These are phyloP conservation scores for Borovskyia barvae DNA, from an alignment of 208 protist species.

Conservation along the genomic window DNA sequence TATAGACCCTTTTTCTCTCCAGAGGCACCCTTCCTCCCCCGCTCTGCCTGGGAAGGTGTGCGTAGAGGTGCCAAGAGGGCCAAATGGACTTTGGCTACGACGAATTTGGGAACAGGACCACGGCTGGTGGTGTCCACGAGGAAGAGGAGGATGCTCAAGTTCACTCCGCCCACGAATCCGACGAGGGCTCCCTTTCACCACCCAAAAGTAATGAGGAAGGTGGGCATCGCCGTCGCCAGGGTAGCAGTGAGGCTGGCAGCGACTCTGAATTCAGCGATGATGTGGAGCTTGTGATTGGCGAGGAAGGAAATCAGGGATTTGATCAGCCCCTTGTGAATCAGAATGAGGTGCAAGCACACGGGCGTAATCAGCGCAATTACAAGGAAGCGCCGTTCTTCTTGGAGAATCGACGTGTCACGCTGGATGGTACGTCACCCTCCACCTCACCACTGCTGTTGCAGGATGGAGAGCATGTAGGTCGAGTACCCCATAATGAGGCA, in stretches of 20 bases:
- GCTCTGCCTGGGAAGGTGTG: too few species aligned
- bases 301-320: constrained; percentile 57
- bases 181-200: constrained; percentile 22
- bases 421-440: not conserved
- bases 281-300: constrained; percentile 80
- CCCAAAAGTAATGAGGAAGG: constrained; percentile 11
- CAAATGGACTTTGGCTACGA: constrained; percentile 86
- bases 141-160: constrained; percentile 28
- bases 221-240: not conserved
- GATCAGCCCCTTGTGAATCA: constrained; percentile 64
- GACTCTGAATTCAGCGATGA: constrained; percentile 76
- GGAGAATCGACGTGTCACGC: constrained; percentile 25
- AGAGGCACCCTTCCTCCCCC: too few species aligned
- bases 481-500: not conserved
- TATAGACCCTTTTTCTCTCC: too few species aligned
- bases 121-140: not conserved
- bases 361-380: not conserved
- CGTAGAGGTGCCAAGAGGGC: too few species aligned
- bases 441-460: constrained; percentile 28
- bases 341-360: constrained; percentile 21
- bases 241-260: not conserved
- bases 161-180: constrained; percentile 20
- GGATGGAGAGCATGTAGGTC: constrained; percentile 1
- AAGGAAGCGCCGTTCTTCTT: constrained; percentile 36
- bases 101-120: constrained; percentile 51